Evolutionary conservation across 768 basidiomycete species (phyloP), one percentile per base, ranked within the genome.

Genomic region (Candolleomyces aberdarensis): DNA sequence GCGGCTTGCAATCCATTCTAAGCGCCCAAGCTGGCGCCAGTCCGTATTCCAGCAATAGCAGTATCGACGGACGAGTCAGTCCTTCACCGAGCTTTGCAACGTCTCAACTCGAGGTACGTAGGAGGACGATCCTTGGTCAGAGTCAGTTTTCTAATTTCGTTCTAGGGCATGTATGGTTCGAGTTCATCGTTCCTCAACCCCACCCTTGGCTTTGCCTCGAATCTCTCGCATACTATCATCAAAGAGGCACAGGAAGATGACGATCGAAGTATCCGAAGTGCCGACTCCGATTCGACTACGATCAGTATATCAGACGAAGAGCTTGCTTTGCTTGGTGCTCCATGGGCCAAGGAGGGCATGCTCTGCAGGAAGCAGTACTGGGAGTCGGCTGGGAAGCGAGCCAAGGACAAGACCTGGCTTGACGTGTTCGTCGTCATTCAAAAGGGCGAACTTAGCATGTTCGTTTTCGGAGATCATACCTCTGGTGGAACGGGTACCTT

Each of bases 291-390:
- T 31, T 88, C 89, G 29, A 91, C 89, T 1, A 85, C 82, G 39
- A 88, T 92, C 66, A 94, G 93, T 56, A 93, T 98, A 61, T 87
- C 91, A 7, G 96, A 98, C 67, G 97, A 98, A 73, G 94, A 97
- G 74, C 81, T 99, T 13, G 96, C 96, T 1, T 78, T 98, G 41
- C 85, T 97, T 15, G 97, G 97, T 15, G 88, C 97, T 5, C 97
- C 97, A 0, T 99, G 96, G 96, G 97, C 97, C 0, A 99, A 99
- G 74, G 97, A 99, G 73, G 97, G 97, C 13, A 91, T 96, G 80
- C 84, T 99, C 9, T 89, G 89, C 65, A 88, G 96, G 22, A 98
- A 98, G 71, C 92, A 94, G 63, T 98, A 96, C 71, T 95, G 92
- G 88, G 96, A 98, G 67, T 82, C 84, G 3, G 78, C 83, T 0